These are phyloP conservation scores for Leishmania martiniquensis DNA, from an alignment of 208 protist species.

Conservation along the genomic window DNA sequence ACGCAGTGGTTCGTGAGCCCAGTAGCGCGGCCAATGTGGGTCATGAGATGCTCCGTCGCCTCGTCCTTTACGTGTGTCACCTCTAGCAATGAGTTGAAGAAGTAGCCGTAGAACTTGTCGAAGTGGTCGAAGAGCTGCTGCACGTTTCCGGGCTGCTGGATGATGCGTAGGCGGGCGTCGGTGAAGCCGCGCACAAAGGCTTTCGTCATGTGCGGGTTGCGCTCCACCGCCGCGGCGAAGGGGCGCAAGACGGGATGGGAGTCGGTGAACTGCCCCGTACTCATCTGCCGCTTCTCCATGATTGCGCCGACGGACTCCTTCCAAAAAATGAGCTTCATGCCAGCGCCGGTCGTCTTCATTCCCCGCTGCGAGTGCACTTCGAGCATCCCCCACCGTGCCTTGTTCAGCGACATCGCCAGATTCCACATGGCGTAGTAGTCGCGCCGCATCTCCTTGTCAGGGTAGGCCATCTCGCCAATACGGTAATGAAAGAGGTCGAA, in stretches of 20 bases:
- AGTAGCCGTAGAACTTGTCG: conserved; percentile 92
- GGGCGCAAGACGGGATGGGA: conserved; percentile 86
- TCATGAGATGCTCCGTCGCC: conserved; percentile 82
- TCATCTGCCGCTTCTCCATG: conserved; percentile 70
- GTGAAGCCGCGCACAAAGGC: conserved; percentile 90
- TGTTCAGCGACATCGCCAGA: conserved; percentile 86
- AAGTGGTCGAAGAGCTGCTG: conserved; percentile 93
- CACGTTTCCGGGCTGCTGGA: conserved; percentile 89
- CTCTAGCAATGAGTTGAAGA: conserved; percentile 89
- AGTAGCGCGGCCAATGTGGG: conserved; percentile 83
- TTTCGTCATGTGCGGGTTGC: conserved; percentile 82
- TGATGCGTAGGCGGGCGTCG: conserved; percentile 74
- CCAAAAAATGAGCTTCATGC: conserved; percentile 91
- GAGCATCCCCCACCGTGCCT: conserved; percentile 90
- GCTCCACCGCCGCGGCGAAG: conserved; percentile 72
- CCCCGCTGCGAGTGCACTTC: conserved; percentile 87
- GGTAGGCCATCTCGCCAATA: conserved; percentile 78
- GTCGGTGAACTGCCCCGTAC: conserved; percentile 82
- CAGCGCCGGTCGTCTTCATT: conserved; percentile 89
- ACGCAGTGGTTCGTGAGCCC: conserved; percentile 88
- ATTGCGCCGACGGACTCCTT: conserved; percentile 73
- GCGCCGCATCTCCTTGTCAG: conserved; percentile 54
- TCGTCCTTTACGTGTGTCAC: conserved; percentile 82
- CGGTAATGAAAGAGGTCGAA: conserved; percentile 85
- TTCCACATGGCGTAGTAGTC: conserved; percentile 91